phyloP scores from a whole-genome alignment of 2,329 filamentous ascomycete genomes.

The Trichoderma sp. region DNA sequence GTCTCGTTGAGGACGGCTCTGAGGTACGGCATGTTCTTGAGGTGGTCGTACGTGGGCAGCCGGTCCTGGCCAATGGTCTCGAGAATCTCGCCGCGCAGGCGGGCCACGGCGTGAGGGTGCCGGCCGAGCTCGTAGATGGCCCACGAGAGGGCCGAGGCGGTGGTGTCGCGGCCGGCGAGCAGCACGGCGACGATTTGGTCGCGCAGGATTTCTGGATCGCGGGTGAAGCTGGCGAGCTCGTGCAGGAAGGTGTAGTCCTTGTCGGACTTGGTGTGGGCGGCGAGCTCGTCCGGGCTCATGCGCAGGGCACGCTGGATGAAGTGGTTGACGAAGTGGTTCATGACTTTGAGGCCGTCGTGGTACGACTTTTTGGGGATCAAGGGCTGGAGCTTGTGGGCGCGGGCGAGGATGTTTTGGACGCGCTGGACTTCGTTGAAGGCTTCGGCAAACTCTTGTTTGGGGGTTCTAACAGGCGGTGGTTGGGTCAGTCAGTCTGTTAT shows the following conservation, averaged over 20 bases:
- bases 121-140: slow-evolving; percentile 78
- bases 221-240: slow-evolving; percentile 78
- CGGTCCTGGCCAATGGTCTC: slow-evolving; percentile 63
- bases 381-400: slow-evolving; percentile 62
- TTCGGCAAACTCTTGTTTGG: slow-evolving; percentile 69
- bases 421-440: slow-evolving; percentile 79
- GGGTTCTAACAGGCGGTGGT: slow-evolving; percentile 50
- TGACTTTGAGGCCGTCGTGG: slow-evolving; percentile 62
- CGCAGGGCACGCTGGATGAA: slow-evolving; percentile 76
- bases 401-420: slow-evolving; percentile 67
- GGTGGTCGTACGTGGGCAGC: slow-evolving; percentile 71
- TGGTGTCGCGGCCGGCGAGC: slow-evolving; percentile 85
- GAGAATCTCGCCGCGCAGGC: slow-evolving; percentile 73
- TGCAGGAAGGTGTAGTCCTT: slow-evolving; percentile 82
- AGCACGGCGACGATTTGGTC: slow-evolving; percentile 84
- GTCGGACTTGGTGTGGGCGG: slow-evolving; percentile 69
- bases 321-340: slow-evolving; percentile 74
- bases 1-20: slow-evolving; percentile 74
- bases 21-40: slow-evolving; percentile 88
- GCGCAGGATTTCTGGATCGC: slow-evolving; percentile 69
- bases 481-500: neutral
- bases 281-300: slow-evolving; percentile 70
- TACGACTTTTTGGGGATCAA: slow-evolving; percentile 68
- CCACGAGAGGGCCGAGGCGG: slow-evolving; percentile 79
- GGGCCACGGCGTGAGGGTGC: slow-evolving; percentile 65